Percentiles rank a stretch among this genome's conserved stretches.
phyloP scores from a whole-genome alignment of 148 eudicot genomes.

The Amaranthus palmeri region DNA sequence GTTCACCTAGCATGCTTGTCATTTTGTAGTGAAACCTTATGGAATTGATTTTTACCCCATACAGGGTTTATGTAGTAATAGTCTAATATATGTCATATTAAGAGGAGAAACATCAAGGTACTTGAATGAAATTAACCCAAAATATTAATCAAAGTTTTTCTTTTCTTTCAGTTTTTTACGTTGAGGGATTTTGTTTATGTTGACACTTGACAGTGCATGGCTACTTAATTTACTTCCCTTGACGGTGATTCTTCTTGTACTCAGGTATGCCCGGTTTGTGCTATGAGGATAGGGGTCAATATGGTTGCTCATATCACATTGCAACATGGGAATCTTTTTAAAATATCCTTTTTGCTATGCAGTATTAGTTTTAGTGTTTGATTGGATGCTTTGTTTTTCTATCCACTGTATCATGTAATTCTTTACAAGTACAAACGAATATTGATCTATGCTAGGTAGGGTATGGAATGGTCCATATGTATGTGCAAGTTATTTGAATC shows the following conservation, averaged over 20 bases:
- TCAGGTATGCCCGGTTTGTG: conserved; percentile 98
- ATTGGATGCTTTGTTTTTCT: not conserved
- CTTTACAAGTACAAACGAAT: not conserved
- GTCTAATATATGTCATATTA: too few species aligned
- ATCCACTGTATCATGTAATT: not conserved
- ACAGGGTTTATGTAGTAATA: not conserved
- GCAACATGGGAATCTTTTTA: conserved; percentile 86
- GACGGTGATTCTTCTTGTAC: conserved; percentile 17
- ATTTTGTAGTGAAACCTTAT: not conserved
- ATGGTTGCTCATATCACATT: conserved; percentile 96
- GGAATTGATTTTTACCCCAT: not conserved
- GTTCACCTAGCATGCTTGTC: not conserved
- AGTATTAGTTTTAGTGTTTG: not conserved
- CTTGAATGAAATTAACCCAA: too few species aligned
- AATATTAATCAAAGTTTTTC: not conserved
- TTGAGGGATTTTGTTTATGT: not conserved
- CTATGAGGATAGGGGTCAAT: conserved; percentile 80
- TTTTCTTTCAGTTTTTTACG: not conserved
- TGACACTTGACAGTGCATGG: not conserved
- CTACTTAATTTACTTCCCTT: not conserved
- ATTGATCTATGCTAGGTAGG: not conserved
- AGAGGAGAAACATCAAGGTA: too few species aligned
- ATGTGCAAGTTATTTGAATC: not conserved
- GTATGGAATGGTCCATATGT: not conserved
- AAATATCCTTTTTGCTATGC: conserved; percentile 71